Evolutionary conservation across 2,329 filamentous ascomycete species (phyloP).

Genomic region (Neofusicoccum umdonicola): DNA sequence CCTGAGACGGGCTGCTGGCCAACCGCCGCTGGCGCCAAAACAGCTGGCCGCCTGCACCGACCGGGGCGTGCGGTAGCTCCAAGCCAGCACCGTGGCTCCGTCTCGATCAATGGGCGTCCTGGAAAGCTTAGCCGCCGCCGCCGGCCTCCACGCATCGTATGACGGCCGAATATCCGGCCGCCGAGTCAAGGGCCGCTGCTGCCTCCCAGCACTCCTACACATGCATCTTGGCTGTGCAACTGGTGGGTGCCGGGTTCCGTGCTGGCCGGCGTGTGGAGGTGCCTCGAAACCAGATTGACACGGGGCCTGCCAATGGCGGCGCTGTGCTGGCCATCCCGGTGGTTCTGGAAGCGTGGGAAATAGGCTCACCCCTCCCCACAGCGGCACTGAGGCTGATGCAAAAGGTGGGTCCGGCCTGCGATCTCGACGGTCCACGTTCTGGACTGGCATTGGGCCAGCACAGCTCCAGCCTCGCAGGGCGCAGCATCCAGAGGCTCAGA

Average conservation of each 20-base stretch:
- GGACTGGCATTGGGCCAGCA: conserved; percentile 1
- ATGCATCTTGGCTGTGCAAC: conserved; percentile 5
- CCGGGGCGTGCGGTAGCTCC: background rate
- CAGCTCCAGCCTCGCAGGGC: conserved; percentile 4
- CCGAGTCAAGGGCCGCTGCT: conserved; percentile 1
- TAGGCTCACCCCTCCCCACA: conserved; percentile 3
- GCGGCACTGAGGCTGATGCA: conserved; percentile 1
- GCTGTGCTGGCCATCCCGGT: background rate
- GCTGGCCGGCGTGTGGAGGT: background rate
- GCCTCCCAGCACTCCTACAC: background rate
- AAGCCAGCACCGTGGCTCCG: background rate
- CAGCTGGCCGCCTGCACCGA: background rate
- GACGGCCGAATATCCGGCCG: conserved; percentile 4
- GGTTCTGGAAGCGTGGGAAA: background rate
- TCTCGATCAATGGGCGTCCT: background rate
- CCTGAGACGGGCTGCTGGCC: background rate
- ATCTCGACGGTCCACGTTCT: conserved; percentile 7
- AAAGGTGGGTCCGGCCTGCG: background rate
- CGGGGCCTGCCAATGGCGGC: background rate
- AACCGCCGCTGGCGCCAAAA: background rate
- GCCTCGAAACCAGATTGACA: background rate
- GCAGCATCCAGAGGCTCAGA: conserved; percentile 1
- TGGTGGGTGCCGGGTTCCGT: background rate
- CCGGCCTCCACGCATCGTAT: background rate
- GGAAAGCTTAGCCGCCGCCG: background rate